Evolutionary conservation across 805 yeast genomes (phyloP).

Genomic region (Naumovozyma dairenensis): DNA sequence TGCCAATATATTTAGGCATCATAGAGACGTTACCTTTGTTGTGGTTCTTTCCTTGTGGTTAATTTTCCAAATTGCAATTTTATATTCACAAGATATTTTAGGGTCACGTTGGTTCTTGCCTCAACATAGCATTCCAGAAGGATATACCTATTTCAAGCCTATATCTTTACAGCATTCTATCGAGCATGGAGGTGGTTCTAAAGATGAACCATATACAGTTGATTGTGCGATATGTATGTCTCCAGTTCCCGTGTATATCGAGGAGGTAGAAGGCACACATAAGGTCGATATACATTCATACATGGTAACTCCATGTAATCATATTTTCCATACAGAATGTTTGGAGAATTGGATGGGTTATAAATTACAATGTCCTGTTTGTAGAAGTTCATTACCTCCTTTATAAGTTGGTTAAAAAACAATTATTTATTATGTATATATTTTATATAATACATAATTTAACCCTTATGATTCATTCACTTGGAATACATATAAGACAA

Average conservation of each 20-base stretch:
- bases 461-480: no score
- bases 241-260: conserved; percentile 35
- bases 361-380: conserved; percentile 88
- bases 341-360: conserved; percentile 89
- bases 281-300: conserved; percentile 38
- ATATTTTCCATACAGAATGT: conserved; percentile 83
- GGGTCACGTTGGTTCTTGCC: conserved; percentile 85
- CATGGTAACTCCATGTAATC: conserved; percentile 88
- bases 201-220: conserved; percentile 28
- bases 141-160: conserved; percentile 64
- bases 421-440: no score
- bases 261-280: conserved; percentile 26
- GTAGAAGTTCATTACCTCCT: conserved; percentile 80
- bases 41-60: conserved; percentile 45
- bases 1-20: conserved; percentile 63
- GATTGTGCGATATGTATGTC: conserved; percentile 92
- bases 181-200: conserved; percentile 28
- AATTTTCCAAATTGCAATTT: conserved; percentile 43
- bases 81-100: conserved; percentile 53
- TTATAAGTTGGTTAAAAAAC: no score
- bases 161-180: conserved; percentile 20
- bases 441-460: no score
- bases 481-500: no score
- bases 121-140: conserved; percentile 61
- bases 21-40: conserved; percentile 44